A percentile compares a stretch with the other conserved stretches of the same genome.
Evolutionary conservation across 2,329 filamentous ascomycete species (phyloP).

Genomic region (Zasmidium cellare): DNA sequence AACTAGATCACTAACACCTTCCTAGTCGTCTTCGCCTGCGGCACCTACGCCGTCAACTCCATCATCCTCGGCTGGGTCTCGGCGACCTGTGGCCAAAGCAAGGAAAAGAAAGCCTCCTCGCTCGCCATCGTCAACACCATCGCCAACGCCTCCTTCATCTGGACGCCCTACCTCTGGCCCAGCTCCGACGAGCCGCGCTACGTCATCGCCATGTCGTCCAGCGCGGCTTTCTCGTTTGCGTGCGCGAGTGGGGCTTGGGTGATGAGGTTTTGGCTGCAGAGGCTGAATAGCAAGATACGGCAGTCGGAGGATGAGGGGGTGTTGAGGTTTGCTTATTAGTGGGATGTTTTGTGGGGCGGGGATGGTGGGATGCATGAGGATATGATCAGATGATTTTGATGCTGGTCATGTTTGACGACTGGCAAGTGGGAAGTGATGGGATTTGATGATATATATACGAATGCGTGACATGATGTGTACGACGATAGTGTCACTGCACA

Average conservation of each 20-base stretch:
- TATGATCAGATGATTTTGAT: background rate
- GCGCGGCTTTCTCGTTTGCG: conserved; percentile 45
- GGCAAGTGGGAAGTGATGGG: too few relatives aligned
- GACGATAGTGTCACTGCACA: too few relatives aligned
- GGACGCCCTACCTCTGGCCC: conserved; percentile 54
- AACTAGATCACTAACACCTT: background rate
- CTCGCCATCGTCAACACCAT: conserved; percentile 53
- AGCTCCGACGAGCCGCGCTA: conserved; percentile 48
- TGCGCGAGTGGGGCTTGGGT: conserved; percentile 48
- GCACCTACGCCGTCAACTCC: conserved; percentile 49
- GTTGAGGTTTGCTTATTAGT: conserved; percentile 31
- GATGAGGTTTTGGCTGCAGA: conserved; percentile 42
- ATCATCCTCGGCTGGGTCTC: conserved; percentile 51
- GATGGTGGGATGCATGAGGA: background rate
- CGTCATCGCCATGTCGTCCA: conserved; percentile 46
- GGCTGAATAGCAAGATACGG: conserved; percentile 42
- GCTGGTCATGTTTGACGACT: too few relatives aligned
- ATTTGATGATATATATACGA: too few relatives aligned
- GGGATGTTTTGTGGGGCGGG: too few relatives aligned
- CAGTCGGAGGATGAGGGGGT: conserved; percentile 31
- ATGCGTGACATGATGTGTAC: too few relatives aligned
- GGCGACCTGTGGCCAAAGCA: conserved; percentile 48
- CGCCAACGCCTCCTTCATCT: conserved; percentile 51
- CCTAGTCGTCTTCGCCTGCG: conserved; percentile 29
- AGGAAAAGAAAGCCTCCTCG: conserved; percentile 52